These are phyloP conservation scores for Sodiomyces alkalinus DNA, from an alignment of 2,329 filamentous ascomycete species.

Conservation along the genomic window DNA sequence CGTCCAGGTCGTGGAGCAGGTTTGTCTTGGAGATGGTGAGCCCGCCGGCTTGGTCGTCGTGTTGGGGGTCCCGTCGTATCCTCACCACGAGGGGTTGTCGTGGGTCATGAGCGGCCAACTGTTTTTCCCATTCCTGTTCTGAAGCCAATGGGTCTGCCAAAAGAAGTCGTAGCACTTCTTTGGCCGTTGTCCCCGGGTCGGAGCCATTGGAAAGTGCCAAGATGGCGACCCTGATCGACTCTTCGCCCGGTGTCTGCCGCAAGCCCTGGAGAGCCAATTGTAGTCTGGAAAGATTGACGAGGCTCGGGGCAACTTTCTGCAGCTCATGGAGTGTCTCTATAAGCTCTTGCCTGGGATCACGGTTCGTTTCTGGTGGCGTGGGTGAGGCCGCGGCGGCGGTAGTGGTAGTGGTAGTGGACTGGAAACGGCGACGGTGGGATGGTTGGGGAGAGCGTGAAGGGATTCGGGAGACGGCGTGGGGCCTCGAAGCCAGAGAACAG, in stretches of 20 bases:
- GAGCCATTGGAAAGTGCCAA: slow-evolving; percentile 28
- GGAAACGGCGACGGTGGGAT: slow-evolving; percentile 9
- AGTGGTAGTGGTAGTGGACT: slow-evolving; percentile 4
- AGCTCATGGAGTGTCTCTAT: slow-evolving; percentile 43
- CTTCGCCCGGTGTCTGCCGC: slow-evolving; percentile 37
- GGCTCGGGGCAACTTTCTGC: slow-evolving; percentile 42
- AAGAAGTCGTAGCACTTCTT: slow-evolving; percentile 51
- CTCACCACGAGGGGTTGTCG: slow-evolving; percentile 48
- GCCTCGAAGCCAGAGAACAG: slow-evolving; percentile 7
- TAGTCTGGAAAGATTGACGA: slow-evolving; percentile 53
- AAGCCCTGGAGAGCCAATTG: slow-evolving; percentile 56
- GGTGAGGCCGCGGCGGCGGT: slow-evolving; percentile 5
- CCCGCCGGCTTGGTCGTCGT: slow-evolving; percentile 10
- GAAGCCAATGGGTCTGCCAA: slow-evolving; percentile 54
- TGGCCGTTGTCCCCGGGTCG: slow-evolving; percentile 32
- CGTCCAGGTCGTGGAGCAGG: slow-evolving; percentile 40
- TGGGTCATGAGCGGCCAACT: slow-evolving; percentile 36
- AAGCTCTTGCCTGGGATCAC: slow-evolving; percentile 34
- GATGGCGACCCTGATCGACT: slow-evolving; percentile 44
- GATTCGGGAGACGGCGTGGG: background rate
- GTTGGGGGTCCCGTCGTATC: slow-evolving; percentile 21
- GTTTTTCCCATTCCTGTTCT: slow-evolving; percentile 51
- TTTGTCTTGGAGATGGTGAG: slow-evolving; percentile 11
- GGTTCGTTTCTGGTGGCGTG: background rate
- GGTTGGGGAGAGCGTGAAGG: background rate